Conservation (phyloP, 768 basidiomycete genomes). For the Dacryopinax primogenitus region DNA sequence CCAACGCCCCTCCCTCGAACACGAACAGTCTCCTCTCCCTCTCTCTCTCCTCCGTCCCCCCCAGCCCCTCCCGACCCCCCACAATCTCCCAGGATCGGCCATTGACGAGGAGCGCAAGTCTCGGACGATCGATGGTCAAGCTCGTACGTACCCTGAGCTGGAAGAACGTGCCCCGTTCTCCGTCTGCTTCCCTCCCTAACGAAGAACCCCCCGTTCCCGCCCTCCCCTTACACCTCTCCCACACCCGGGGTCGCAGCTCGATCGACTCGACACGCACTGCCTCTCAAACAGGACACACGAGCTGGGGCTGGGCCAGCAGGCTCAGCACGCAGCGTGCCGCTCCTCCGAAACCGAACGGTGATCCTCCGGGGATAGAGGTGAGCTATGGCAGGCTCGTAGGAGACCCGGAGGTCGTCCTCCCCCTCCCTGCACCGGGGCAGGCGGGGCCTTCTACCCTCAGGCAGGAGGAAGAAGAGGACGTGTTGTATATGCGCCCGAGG, state of each 20-base stretch:
- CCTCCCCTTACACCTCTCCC: not conserved
- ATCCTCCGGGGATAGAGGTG: not conserved
- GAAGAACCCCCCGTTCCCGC: not conserved
- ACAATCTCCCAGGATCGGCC: too few species aligned
- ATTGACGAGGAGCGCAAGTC: not conserved
- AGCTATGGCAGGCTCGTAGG: not conserved
- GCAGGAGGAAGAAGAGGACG: not conserved
- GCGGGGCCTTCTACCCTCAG: not conserved
- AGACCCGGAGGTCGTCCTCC: not conserved
- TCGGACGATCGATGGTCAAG: not conserved
- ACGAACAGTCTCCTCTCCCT: too few species aligned
- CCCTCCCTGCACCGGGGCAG: not conserved
- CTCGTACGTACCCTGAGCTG: not conserved
- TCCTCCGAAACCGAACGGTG: not conserved
- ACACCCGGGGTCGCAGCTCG: not conserved
- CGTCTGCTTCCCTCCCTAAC: not conserved
- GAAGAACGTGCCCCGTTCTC: not conserved
- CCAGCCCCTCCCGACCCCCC: too few species aligned
- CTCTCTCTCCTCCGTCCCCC: too few species aligned
- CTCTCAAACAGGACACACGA: not conserved
- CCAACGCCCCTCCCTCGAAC: too few species aligned
- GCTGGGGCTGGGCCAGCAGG: slow-evolving; percentile 1
- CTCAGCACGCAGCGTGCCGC: not conserved
- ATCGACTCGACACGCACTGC: not conserved
- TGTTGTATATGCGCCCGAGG: not conserved